phyloP scores from a whole-genome alignment of 495 filamentous ascomycete species.

The Penicillium canariense region DNA sequence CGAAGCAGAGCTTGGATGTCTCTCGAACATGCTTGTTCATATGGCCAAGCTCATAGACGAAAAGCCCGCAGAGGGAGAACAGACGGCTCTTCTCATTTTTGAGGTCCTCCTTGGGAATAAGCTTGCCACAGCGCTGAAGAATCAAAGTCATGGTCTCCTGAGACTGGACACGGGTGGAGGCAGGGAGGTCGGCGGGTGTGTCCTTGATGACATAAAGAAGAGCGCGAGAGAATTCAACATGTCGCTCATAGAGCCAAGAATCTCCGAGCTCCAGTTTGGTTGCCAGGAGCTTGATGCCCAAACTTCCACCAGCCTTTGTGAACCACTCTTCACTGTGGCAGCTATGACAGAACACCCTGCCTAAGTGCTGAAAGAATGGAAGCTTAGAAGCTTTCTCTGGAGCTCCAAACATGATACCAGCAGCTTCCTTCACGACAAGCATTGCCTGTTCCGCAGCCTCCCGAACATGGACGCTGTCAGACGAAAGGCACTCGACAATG shows the following conservation, averaged over 20 bases:
- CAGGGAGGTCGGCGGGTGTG: conserved; percentile 87
- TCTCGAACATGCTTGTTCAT: conserved; percentile 93
- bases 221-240: conserved; percentile 79
- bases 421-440: conserved; percentile 70
- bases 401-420: conserved; percentile 77
- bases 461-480: conserved; percentile 73
- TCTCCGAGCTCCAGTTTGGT: conserved; percentile 80
- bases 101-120: conserved; percentile 72
- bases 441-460: conserved; percentile 79
- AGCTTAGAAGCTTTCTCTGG: conserved; percentile 65
- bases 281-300: conserved; percentile 81
- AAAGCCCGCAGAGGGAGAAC: conserved; percentile 71
- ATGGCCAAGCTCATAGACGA: conserved; percentile 84
- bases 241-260: conserved; percentile 73
- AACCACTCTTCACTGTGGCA: conserved; percentile 99
- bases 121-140: conserved; percentile 69
- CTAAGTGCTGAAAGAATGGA: conserved; percentile 77
- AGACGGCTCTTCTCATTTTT: conserved; percentile 63
- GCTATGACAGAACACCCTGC: conserved; percentile 81
- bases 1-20: conserved; percentile 75
- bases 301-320: conserved; percentile 84
- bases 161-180: conserved; percentile 76
- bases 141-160: conserved; percentile 78
- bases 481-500: conserved; percentile 81
- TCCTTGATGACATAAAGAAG: conserved; percentile 97